phyloP scores from a whole-genome alignment of 441 rosid species.

The Populus tomentosa region DNA sequence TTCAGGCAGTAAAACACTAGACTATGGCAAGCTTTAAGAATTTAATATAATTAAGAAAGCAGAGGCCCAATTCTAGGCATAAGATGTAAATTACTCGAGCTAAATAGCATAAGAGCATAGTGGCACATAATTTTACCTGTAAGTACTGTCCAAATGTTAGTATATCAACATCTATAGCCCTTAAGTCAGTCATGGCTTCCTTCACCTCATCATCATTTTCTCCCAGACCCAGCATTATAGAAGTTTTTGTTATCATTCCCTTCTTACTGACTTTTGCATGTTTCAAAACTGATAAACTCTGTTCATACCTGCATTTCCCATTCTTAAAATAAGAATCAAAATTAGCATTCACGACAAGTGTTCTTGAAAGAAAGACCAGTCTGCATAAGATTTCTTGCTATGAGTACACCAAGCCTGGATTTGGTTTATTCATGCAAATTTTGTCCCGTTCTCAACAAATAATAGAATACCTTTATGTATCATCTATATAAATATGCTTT shows the following conservation, averaged over 20 bases:
- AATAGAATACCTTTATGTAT: not conserved
- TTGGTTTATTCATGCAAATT: not conserved
- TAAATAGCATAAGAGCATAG: not conserved
- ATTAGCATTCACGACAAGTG: conserved; percentile 5
- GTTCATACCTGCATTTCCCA: conserved; percentile 69
- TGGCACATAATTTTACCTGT: conserved; percentile 49
- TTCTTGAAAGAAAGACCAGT: not conserved
- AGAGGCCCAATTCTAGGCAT: not conserved
- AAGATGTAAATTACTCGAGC: not conserved
- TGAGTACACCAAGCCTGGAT: not conserved
- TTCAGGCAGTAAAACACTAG: not conserved
- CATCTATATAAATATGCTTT: too few species aligned
- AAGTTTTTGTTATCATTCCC: conserved; percentile 86
- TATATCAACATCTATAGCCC: conserved; percentile 89
- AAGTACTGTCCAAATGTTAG: conserved; percentile 95
- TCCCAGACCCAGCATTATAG: conserved; percentile 97
- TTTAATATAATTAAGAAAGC: not conserved
- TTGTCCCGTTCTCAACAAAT: not conserved
- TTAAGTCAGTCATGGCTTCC: conserved; percentile 80
- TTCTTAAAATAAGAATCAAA: conserved; percentile 17
- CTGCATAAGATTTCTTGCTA: not conserved
- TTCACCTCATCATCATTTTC: conserved; percentile 87
- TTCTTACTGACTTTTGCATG: conserved; percentile 79
- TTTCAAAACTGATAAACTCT: conserved; percentile 81
- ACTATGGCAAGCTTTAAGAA: not conserved